These are phyloP conservation scores for Vigna mungo DNA, from an alignment of 306 rosid species.

Conservation along the genomic window DNA sequence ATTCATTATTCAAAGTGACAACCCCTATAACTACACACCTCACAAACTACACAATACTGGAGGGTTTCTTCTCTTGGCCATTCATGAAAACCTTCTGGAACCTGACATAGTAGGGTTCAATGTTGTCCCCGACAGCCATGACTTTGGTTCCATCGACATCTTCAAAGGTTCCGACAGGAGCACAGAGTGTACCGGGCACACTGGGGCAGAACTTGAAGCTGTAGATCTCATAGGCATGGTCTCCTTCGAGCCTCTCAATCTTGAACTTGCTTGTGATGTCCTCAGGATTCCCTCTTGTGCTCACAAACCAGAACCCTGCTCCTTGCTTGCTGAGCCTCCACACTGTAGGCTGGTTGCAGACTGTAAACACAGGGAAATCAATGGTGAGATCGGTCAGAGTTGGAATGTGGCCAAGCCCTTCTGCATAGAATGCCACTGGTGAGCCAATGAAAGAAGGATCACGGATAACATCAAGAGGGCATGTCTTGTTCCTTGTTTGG, in stretches of 20 bases:
- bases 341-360: conserved; percentile 39
- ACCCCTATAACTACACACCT: not conserved
- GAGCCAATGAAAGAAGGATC: conserved; percentile 37
- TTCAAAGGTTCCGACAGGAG: conserved; percentile 44
- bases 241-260: conserved; percentile 51
- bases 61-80: not conserved
- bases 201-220: conserved; percentile 51
- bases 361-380: not conserved
- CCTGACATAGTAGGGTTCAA: conserved; percentile 46
- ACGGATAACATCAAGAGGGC: conserved; percentile 45
- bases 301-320: conserved; percentile 47
- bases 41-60: conserved; percentile 32
- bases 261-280: conserved; percentile 40
- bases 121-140: conserved; percentile 46
- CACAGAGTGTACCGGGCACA: conserved; percentile 42
- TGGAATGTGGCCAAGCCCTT: conserved; percentile 13
- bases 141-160: conserved; percentile 50
- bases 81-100: conserved; percentile 33
- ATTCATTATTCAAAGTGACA: conserved; percentile 1
- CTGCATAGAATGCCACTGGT: conserved; percentile 9
- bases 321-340: conserved; percentile 43
- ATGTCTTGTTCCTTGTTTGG: conserved; percentile 43
- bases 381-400: conserved; percentile 45
- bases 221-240: conserved; percentile 49
- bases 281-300: conserved; percentile 27